Evolutionary conservation across 306 rosid genomes (phyloP).

Genomic region (Malus sylvestris): DNA sequence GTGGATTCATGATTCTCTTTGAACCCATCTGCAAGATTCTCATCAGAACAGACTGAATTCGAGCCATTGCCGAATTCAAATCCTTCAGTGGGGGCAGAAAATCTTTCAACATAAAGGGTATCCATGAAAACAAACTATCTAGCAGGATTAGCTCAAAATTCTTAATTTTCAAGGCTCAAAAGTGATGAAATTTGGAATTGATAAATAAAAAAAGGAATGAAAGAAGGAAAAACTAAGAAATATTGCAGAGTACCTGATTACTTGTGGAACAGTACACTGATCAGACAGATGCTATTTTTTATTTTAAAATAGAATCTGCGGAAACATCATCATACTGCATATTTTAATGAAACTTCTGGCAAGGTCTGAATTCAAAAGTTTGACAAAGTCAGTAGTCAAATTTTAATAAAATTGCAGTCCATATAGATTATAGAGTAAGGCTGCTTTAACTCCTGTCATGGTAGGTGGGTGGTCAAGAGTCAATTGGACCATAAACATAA

Average conservation of each 20-base stretch:
- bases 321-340: background rate
- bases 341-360: background rate
- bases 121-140: constrained; percentile 7
- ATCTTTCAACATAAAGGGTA: constrained; percentile 21
- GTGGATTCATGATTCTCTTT: constrained; percentile 20
- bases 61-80: constrained; percentile 18
- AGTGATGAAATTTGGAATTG: background rate
- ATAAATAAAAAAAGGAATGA: background rate
- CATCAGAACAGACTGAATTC: constrained; percentile 14
- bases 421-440: background rate
- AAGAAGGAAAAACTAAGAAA: background rate
- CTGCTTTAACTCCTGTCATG: too few species aligned
- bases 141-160: background rate
- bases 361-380: background rate
- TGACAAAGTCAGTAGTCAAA: background rate
- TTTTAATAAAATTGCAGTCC: background rate
- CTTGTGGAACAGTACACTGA: background rate
- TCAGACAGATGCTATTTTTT: background rate
- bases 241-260: background rate
- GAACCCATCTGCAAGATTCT: constrained; percentile 20
- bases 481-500: too few species aligned
- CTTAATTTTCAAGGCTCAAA: background rate
- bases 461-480: background rate
- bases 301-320: background rate
- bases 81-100: constrained; percentile 23